Conservation (phyloP, 176 grass and related monocot genomes). For the Cymbopogon citratus region DNA sequence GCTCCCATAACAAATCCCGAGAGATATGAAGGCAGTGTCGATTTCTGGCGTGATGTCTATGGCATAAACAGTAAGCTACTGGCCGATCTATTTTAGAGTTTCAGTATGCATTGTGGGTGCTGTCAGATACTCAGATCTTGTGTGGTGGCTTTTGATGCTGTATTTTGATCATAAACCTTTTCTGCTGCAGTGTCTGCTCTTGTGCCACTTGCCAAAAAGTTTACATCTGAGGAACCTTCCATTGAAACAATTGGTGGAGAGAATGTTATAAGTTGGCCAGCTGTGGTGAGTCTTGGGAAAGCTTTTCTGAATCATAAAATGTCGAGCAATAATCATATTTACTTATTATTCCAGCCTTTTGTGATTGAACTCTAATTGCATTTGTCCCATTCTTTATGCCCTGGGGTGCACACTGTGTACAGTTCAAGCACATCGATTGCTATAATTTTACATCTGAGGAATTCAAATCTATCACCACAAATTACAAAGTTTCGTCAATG, state of each 20-base stretch:
- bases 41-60: constrained; percentile 93
- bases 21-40: constrained; percentile 68
- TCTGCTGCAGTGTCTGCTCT: constrained; percentile 74
- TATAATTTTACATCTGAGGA: constrained; percentile 61
- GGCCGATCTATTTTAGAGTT: not conserved
- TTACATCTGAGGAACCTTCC: constrained; percentile 83
- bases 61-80: constrained; percentile 80
- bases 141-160: not conserved
- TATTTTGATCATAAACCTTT: constrained; percentile 15
- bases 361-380: constrained; percentile 1
- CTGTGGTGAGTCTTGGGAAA: constrained; percentile 55
- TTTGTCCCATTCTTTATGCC: not conserved
- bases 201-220: constrained; percentile 76
- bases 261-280: constrained; percentile 91
- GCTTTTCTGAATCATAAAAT: not conserved
- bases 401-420: constrained; percentile 6
- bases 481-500: constrained; percentile 74
- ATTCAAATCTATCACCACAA: constrained; percentile 69
- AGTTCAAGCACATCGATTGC: constrained; percentile 82
- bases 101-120: not conserved
- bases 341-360: constrained; percentile 11
- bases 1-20: constrained; percentile 86
- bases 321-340: not conserved
- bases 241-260: constrained; percentile 78
- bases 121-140: not conserved